Conservation (phyloP, 2,329 filamentous ascomycete genomes). For the Scortechinia acanthostroma region DNA sequence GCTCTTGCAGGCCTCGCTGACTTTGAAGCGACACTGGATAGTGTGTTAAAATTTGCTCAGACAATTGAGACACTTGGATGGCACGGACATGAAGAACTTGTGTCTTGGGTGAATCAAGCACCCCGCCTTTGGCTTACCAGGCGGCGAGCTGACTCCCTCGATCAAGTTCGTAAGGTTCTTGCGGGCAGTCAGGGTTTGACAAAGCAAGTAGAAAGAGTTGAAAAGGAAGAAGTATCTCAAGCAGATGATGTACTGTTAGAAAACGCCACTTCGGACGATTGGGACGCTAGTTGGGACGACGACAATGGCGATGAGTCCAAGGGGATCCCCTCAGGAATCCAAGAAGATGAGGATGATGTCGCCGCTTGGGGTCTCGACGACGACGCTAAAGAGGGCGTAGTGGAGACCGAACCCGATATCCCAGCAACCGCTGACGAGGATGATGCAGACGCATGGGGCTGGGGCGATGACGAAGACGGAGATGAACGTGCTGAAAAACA, state of each 20-base stretch:
- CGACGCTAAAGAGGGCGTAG: no score
- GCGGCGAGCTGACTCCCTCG: constrained; percentile 46
- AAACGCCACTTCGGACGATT: constrained; percentile 37
- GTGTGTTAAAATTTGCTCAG: neutral
- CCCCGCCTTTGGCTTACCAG: constrained; percentile 51
- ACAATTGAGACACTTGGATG: neutral
- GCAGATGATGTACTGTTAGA: constrained; percentile 37
- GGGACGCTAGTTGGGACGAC: constrained; percentile 50
- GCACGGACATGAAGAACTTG: constrained; percentile 36
- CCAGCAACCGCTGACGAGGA: constrained; percentile 7
- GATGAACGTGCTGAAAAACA: constrained; percentile 31
- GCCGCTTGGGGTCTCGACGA: constrained; percentile 38
- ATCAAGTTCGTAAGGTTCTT: constrained; percentile 42
- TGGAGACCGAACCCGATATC: neutral
- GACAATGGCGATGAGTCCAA: constrained; percentile 28
- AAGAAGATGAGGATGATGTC: constrained; percentile 14
- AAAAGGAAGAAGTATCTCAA: constrained; percentile 45
- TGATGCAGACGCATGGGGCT: neutral
- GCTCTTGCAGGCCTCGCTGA: constrained; percentile 43
- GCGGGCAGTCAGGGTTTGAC: constrained; percentile 37
- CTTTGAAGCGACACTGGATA: constrained; percentile 29
- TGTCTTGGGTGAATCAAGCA: constrained; percentile 46
- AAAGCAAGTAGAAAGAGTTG: constrained; percentile 48
- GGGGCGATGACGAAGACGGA: constrained; percentile 20
- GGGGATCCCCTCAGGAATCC: constrained; percentile 6